These are phyloP conservation scores for Microbotryum silenes-acaulis DNA, from an alignment of 1,284 basidiomycete genomes.

Conservation along the genomic window DNA sequence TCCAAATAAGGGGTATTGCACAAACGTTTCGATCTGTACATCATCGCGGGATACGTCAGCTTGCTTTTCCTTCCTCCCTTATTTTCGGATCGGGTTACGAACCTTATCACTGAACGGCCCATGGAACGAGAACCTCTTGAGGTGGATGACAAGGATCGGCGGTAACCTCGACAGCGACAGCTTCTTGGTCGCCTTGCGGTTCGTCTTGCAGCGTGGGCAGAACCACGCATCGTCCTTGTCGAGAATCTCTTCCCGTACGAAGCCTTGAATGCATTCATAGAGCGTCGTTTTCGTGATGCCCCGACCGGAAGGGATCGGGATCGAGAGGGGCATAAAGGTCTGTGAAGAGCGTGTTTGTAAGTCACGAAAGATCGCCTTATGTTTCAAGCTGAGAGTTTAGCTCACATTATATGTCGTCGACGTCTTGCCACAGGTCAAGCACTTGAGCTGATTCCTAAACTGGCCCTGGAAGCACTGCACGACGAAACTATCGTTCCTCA, in stretches of 20 bases:
- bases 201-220: constrained; percentile 82
- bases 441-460: constrained; percentile 83
- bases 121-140: constrained; percentile 90
- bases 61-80: constrained; percentile 49
- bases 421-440: constrained; percentile 87
- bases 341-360: constrained; percentile 5
- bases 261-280: constrained; percentile 76
- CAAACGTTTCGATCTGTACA: constrained; percentile 40
- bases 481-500: constrained; percentile 85
- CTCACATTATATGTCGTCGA: constrained; percentile 85
- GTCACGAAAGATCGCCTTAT: no score
- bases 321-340: constrained; percentile 86
- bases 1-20: constrained; percentile 63
- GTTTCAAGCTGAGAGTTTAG: no score
- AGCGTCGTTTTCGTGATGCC: constrained; percentile 61
- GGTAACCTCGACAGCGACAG: constrained; percentile 85
- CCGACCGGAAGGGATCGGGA: constrained; percentile 71
- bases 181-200: constrained; percentile 71
- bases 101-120: constrained; percentile 87
- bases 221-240: constrained; percentile 96
- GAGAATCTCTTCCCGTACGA: constrained; percentile 82
- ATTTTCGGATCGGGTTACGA: not conserved
- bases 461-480: constrained; percentile 98
- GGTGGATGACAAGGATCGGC: constrained; percentile 85
- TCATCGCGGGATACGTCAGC: constrained; percentile 58